phyloP scores from a whole-genome alignment of 441 rosid genomes.

The Pelargonium citronellum region DNA sequence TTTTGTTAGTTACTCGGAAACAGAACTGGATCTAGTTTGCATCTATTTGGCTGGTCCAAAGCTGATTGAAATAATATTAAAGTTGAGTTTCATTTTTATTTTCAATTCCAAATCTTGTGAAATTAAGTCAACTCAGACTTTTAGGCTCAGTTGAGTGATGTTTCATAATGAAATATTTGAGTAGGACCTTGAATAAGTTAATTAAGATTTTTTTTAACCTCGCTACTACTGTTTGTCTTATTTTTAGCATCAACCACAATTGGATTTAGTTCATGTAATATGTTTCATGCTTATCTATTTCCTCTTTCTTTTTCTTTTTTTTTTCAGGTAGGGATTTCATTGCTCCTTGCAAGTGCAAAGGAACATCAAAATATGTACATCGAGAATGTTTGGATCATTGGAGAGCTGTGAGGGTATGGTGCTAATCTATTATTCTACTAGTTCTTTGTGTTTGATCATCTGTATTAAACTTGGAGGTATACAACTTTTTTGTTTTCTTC shows the following conservation, averaged over 20 bases:
- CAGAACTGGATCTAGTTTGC: not conserved
- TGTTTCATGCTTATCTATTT: conserved; percentile 12
- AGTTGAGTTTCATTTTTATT: not conserved
- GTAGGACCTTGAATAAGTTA: not conserved
- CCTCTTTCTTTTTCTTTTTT: not conserved
- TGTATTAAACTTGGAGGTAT: not conserved
- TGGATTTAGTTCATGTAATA: not conserved
- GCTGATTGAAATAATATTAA: not conserved
- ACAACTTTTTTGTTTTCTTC: not conserved
- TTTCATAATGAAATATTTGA: not conserved
- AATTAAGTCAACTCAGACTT: conserved; percentile 2
- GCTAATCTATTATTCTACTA: not conserved
- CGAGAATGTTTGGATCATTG: conserved; percentile 97
- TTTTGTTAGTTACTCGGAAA: not conserved
- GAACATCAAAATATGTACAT: conserved; percentile 94
- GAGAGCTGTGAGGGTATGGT: conserved; percentile 79
- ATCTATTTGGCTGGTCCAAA: not conserved
- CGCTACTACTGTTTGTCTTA: not conserved
- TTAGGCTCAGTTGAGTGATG: not conserved
- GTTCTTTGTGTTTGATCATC: not conserved
- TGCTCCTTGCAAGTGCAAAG: conserved; percentile 98
- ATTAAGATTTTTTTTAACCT: too few species aligned
- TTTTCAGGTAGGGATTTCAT: conserved; percentile 94
- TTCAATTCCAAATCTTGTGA: not conserved
- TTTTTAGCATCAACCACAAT: not conserved